A percentile compares a stretch with the other conserved stretches of the same genome.
Evolutionary conservation across 208 protist species (phyloP).

Genomic region (Leishmania gerbilli): DNA sequence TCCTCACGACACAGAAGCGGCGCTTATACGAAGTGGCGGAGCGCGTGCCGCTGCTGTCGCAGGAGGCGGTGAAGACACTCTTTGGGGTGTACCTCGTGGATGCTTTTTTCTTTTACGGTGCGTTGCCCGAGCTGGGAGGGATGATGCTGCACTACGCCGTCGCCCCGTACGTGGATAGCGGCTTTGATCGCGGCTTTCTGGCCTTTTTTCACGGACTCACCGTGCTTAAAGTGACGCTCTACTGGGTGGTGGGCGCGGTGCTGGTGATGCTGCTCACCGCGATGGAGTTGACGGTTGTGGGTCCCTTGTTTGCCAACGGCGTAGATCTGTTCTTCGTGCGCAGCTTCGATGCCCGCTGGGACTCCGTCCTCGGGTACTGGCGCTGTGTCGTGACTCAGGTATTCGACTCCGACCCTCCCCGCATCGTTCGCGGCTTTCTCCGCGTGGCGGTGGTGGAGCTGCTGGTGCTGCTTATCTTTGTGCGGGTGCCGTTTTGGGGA

Average conservation of each 20-base stretch:
- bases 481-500: conserved; percentile 41
- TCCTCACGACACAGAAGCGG: conserved; percentile 29
- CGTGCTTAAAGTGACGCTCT: conserved; percentile 45
- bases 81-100: conserved; percentile 62
- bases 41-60: conserved; percentile 37
- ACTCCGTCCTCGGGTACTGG: conserved; percentile 50
- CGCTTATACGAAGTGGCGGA: conserved; percentile 62
- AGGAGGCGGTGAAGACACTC: conserved; percentile 38
- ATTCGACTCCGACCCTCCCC: conserved; percentile 60
- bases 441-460: conserved; percentile 52
- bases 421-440: conserved; percentile 48
- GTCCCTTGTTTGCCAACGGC: conserved; percentile 75
- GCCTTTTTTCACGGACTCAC: conserved; percentile 38
- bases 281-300: conserved; percentile 55
- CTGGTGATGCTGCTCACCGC: conserved; percentile 53
- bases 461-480: conserved; percentile 55
- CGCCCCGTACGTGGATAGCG: conserved; percentile 56
- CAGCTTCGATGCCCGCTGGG: conserved; percentile 62
- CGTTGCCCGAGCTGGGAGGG: conserved; percentile 48
- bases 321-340: conserved; percentile 82
- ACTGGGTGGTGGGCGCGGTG: conserved; percentile 60
- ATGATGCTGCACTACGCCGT: conserved; percentile 62
- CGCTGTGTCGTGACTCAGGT: conserved; percentile 62
- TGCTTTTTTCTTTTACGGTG: conserved; percentile 52
- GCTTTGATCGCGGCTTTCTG: conserved; percentile 28